These are phyloP conservation scores for Pythium folliculosum DNA, from an alignment of 352 stramenopile species.

Conservation along the genomic window DNA sequence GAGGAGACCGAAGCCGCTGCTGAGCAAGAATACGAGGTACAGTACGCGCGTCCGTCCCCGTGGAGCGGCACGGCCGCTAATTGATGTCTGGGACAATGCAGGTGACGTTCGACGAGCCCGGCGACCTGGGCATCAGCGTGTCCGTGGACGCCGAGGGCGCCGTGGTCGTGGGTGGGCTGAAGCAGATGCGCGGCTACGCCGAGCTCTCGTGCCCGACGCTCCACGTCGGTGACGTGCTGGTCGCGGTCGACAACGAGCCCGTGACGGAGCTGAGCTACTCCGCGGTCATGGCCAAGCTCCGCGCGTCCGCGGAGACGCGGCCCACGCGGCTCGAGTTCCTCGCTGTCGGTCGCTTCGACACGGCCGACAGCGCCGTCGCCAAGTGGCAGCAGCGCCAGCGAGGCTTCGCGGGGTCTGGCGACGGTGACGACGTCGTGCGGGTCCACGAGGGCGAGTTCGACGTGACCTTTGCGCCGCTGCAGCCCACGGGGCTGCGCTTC, in stretches of 20 bases:
- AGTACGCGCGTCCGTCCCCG: too few species aligned
- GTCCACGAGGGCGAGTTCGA: conserved; percentile 43
- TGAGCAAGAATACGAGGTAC: background rate
- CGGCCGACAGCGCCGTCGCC: conserved; percentile 20
- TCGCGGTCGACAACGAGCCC: conserved; percentile 30
- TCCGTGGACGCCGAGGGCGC: conserved; percentile 32
- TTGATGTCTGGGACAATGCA: too few species aligned
- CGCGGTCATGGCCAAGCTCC: conserved; percentile 34
- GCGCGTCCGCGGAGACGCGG: conserved; percentile 18
- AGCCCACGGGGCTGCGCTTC: conserved; percentile 41
- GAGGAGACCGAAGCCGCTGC: background rate
- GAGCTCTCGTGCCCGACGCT: conserved; percentile 36
- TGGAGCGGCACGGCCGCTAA: too few species aligned
- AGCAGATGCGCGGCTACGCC: conserved; percentile 27
- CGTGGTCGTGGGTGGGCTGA: conserved; percentile 36
- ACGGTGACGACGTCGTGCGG: conserved; percentile 12
- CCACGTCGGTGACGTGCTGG: conserved; percentile 35
- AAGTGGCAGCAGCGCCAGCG: conserved; percentile 29
- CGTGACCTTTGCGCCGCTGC: conserved; percentile 33
- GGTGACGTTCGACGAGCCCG: conserved; percentile 26
- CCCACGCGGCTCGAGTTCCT: conserved; percentile 39
- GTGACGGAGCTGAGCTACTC: conserved; percentile 27
- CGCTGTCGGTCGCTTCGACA: conserved; percentile 28
- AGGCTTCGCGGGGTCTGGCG: conserved; percentile 6
- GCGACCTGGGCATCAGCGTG: conserved; percentile 39